Evolutionary conservation across 352 stramenopile genomes (phyloP).

Genomic region (Globisporangium cylindrosporum): DNA sequence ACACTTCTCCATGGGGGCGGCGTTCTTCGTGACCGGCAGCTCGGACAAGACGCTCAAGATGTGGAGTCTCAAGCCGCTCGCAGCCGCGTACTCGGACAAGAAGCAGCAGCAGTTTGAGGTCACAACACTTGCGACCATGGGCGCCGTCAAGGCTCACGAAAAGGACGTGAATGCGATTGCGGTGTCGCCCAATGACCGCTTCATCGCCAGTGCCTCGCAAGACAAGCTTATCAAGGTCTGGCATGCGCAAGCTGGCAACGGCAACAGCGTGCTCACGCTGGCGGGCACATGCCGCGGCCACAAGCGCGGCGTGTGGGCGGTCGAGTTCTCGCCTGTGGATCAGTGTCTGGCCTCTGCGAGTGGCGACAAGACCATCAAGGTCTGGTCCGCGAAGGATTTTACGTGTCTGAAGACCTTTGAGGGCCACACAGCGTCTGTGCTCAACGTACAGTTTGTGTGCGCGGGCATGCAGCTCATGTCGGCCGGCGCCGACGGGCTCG

Average conservation of each 20-base stretch:
- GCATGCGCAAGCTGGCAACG: constrained; percentile 64
- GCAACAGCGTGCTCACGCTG: constrained; percentile 75
- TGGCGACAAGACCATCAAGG: constrained; percentile 96
- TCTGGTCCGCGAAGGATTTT: constrained; percentile 96
- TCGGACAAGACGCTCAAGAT: constrained; percentile 98
- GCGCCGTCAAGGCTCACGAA: constrained; percentile 85
- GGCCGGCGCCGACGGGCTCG: constrained; percentile 93
- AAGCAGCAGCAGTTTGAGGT: constrained; percentile 44
- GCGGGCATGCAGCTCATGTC: constrained; percentile 94
- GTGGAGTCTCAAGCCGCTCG: constrained; percentile 90
- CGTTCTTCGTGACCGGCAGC: constrained; percentile 96
- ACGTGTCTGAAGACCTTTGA: constrained; percentile 97
- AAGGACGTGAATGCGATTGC: constrained; percentile 97
- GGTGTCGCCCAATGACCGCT: constrained; percentile 96
- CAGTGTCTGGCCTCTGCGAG: constrained; percentile 93
- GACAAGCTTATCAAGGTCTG: constrained; percentile 99
- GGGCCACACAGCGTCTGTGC: constrained; percentile 87
- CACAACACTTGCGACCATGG: constrained; percentile 52
- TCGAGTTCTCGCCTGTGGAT: constrained; percentile 96
- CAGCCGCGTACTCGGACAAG: constrained; percentile 40
- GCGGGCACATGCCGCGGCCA: constrained; percentile 94
- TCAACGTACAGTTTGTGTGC: constrained; percentile 89
- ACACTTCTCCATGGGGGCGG: constrained; percentile 70
- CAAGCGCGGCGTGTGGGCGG: constrained; percentile 97
- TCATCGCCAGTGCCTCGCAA: constrained; percentile 96